Conservation (phyloP, 805 yeast genomes). For the Cyberlindnera galapagoensis region DNA sequence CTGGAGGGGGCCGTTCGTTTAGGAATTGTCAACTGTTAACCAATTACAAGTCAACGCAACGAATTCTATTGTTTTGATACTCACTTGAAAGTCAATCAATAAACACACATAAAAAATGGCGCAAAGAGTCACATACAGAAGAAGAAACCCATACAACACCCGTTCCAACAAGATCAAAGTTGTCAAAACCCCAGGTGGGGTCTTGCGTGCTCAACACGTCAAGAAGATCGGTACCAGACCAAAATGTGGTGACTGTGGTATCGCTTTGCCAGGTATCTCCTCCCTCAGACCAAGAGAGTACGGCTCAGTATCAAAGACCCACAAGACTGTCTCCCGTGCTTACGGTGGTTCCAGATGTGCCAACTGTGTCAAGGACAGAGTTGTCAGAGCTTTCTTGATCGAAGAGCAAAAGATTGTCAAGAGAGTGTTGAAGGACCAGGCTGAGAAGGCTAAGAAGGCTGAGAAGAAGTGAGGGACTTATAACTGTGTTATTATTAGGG, state of each 20-base stretch:
- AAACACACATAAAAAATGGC: too few species aligned
- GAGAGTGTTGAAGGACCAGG: conserved; percentile 96
- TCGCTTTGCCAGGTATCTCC: conserved; percentile 76
- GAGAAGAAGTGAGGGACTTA: too few species aligned
- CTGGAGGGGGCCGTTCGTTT: too few species aligned
- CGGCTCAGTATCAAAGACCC: conserved; percentile 89
- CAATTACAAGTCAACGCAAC: too few species aligned
- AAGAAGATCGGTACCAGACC: conserved; percentile 78
- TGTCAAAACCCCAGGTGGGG: conserved; percentile 99
- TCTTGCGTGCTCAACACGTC: conserved; percentile 93
- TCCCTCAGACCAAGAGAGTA: conserved; percentile 96
- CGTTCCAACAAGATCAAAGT: conserved; percentile 98
- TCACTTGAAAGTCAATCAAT: too few species aligned
- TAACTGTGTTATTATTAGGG: too few species aligned
- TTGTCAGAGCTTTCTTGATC: conserved; percentile 97
- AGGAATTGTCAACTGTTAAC: too few species aligned
- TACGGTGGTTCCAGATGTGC: conserved; percentile 99
- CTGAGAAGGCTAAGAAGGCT: conserved; percentile 73
- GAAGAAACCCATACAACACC: conserved; percentile 99
- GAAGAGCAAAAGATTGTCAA: conserved; percentile 99
- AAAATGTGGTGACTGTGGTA: conserved; percentile 78
- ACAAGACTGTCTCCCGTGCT: conserved; percentile 97
- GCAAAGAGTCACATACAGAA: conserved; percentile 98
- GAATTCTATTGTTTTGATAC: too few species aligned
- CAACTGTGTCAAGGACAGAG: conserved; percentile 97